A percentile compares a stretch with the other conserved stretches of the same genome.
Evolutionary conservation across 2,329 filamentous ascomycete species (phyloP).

Genomic region (Colletotrichum tabaci): DNA sequence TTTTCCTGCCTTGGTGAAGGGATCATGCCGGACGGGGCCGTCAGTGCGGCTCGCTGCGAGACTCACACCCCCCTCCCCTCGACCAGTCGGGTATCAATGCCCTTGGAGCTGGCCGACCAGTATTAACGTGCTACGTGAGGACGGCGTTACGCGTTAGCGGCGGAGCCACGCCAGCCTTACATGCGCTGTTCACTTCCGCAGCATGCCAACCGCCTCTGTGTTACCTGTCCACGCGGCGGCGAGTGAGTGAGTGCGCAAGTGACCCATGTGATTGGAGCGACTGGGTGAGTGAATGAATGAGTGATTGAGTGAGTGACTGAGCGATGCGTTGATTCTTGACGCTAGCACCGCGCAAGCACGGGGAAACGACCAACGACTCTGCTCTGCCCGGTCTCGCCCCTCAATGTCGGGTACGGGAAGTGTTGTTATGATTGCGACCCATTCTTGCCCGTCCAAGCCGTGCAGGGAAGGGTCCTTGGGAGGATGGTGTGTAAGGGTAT

Average conservation of each 20-base stretch:
- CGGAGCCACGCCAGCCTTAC: conserved; percentile 36
- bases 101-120: conserved; percentile 17
- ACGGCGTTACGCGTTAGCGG: conserved; percentile 11
- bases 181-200: conserved; percentile 19
- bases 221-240: conserved; percentile 1
- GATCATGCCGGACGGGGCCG: conserved; percentile 28
- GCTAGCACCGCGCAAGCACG: conserved; percentile 33
- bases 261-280: no score
- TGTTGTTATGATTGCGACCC: background rate
- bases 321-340: conserved; percentile 23
- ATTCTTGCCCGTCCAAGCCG: conserved; percentile 4
- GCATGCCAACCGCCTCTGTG: conserved; percentile 7
- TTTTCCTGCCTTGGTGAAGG: background rate
- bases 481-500: background rate
- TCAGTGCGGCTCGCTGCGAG: conserved; percentile 37
- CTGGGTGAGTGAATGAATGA: no score
- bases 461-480: background rate
- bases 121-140: conserved; percentile 28
- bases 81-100: conserved; percentile 32
- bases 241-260: background rate
- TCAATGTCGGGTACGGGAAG: background rate
- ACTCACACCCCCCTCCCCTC: conserved; percentile 8
- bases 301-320: no score
- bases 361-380: conserved; percentile 4
- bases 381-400: background rate